Evolutionary conservation across 208 protist genomes (phyloP).

Genomic region (Crithidia thermophila): DNA sequence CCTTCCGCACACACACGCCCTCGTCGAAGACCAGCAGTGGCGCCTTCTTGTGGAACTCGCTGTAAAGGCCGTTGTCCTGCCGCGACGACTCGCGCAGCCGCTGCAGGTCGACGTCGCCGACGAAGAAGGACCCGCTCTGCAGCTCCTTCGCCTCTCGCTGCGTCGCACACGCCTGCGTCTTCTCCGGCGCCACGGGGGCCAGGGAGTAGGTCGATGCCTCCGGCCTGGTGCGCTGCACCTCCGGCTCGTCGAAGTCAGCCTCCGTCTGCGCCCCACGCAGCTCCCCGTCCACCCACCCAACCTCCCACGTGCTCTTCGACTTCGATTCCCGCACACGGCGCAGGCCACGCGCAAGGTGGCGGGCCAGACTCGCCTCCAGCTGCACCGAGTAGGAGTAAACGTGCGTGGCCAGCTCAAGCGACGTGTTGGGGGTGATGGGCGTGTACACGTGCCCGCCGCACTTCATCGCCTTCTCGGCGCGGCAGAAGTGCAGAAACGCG

Average conservation of each 20-base stretch:
- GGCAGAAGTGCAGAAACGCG: slow-evolving; percentile 68
- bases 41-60: slow-evolving; percentile 76
- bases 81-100: slow-evolving; percentile 57
- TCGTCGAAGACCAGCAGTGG: slow-evolving; percentile 85
- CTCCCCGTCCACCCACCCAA: slow-evolving; percentile 84
- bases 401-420: slow-evolving; percentile 79
- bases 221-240: slow-evolving; percentile 30
- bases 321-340: slow-evolving; percentile 64
- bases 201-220: slow-evolving; percentile 50
- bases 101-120: slow-evolving; percentile 74
- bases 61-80: slow-evolving; percentile 57
- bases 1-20: slow-evolving; percentile 78
- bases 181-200: slow-evolving; percentile 40
- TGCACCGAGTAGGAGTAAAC: slow-evolving; percentile 86
- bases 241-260: slow-evolving; percentile 25
- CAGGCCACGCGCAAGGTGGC: slow-evolving; percentile 44
- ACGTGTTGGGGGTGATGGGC: slow-evolving; percentile 17
- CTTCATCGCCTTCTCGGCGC: slow-evolving; percentile 75
- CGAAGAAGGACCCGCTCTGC: slow-evolving; percentile 84
- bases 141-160: slow-evolving; percentile 54
- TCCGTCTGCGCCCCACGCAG: slow-evolving; percentile 36
- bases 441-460: slow-evolving; percentile 77
- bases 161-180: slow-evolving; percentile 61
- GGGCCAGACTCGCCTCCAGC: slow-evolving; percentile 64
- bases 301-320: slow-evolving; percentile 79